Conservation (phyloP, 163 green algal species). For the Scenedesmus sp. region DNA sequence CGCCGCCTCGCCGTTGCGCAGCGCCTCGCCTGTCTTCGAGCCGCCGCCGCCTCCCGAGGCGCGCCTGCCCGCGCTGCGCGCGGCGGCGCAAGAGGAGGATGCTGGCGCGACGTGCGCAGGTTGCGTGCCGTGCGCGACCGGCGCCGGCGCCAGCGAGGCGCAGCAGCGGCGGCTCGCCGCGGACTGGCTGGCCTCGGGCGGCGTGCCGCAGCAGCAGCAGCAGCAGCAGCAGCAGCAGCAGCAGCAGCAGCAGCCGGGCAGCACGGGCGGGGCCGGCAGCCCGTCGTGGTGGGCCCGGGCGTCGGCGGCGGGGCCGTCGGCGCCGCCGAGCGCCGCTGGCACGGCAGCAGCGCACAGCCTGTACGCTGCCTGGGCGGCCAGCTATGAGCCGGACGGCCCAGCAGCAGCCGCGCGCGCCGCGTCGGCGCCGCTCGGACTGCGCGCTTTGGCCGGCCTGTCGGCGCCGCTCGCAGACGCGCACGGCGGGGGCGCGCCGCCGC, state of each 20-base stretch:
- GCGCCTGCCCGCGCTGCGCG: no score
- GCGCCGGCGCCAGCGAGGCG: no score
- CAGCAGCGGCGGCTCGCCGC: no score
- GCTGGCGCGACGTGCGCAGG: no score
- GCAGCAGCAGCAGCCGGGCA: neutral
- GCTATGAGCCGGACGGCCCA: neutral
- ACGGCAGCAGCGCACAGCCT: constrained; percentile 25
- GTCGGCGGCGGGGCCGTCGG: no score
- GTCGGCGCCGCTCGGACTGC: no score
- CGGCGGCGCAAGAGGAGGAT: no score
- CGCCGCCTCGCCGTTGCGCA: no score
- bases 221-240: constrained; percentile 17
- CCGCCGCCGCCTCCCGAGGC: no score
- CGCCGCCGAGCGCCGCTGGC: neutral
- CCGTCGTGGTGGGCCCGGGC: constrained; percentile 16
- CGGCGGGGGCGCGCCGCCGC: neutral
- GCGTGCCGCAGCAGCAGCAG: neutral
- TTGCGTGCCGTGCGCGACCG: no score
- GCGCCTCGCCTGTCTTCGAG: no score
- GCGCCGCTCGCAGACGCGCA: neutral
- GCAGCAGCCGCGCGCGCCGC: constrained; percentile 1
- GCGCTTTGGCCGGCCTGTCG: neutral
- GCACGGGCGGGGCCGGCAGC: neutral
- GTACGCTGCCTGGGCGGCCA: constrained; percentile 14
- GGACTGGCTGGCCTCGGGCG: no score